Evolutionary conservation across 768 basidiomycete genomes (phyloP).

Genomic region (Pholiota microspora): DNA sequence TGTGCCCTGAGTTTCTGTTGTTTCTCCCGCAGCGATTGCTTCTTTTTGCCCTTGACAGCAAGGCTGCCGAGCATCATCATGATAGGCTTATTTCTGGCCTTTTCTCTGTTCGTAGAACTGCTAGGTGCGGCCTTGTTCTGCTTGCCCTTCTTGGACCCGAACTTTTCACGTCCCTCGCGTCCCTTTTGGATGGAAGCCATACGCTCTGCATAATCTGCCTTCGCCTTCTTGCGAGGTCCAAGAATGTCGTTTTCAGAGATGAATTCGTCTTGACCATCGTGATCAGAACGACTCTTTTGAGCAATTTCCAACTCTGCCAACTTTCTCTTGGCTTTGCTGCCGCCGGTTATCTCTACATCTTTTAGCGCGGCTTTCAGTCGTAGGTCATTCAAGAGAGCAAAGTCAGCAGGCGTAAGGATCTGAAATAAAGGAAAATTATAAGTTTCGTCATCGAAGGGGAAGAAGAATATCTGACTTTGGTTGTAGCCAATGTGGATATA

Average conservation of each 20-base stretch:
- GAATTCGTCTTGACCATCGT: constrained; percentile 50
- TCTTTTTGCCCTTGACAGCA: constrained; percentile 80
- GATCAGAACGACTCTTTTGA: constrained; percentile 49
- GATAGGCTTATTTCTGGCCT: constrained; percentile 90
- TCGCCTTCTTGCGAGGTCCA: constrained; percentile 90
- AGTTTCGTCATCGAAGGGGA: neutral
- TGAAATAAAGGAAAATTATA: constrained; percentile 26
- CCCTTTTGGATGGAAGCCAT: constrained; percentile 91
- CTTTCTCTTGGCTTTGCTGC: constrained; percentile 84
- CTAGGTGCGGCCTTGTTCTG: constrained; percentile 80
- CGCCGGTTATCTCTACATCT: constrained; percentile 67
- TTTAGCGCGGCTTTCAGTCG: constrained; percentile 74
- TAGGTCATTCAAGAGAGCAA: constrained; percentile 86
- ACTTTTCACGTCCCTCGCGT: constrained; percentile 93
- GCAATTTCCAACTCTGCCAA: constrained; percentile 75
- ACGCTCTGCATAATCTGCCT: constrained; percentile 91
- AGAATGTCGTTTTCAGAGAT: constrained; percentile 91
- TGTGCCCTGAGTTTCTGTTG: constrained; percentile 77
- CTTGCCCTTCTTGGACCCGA: constrained; percentile 88
- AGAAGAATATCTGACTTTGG: constrained; percentile 53
- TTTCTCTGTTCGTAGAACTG: constrained; percentile 90
- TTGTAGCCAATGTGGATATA: constrained; percentile 71
- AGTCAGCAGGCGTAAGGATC: constrained; percentile 98
- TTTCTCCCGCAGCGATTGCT: constrained; percentile 77
- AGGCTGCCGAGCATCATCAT: constrained; percentile 89